Evolutionary conservation across 257 asterid species (phyloP), one percentile per base, ranked within the genome.

Genomic region (Ilex asprella): DNA sequence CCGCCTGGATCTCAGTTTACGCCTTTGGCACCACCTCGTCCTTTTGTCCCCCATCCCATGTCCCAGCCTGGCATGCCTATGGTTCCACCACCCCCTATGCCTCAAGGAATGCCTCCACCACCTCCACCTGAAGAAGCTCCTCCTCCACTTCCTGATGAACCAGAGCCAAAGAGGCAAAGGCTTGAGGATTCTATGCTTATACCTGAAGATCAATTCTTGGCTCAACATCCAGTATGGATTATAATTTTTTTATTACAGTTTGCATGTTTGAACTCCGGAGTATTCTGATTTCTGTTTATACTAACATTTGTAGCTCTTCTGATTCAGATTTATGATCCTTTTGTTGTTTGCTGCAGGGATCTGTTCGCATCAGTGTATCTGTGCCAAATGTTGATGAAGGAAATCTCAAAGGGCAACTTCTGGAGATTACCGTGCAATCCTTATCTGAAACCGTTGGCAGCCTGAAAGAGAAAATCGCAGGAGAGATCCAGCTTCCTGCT

Each of bases 51-150:
- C 58, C 39, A 16, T 31, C 86, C 79, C 31, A 78, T 91, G 79
- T 70, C 95, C 44, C 98, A 87, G 69, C 80, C 79, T 39, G 91
- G 94, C 66, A 74, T 90, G 95, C 72, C 72, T 56, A 78, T 81
- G 86, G 87, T 61, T 63, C 91, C 83, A 58, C 87, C 81, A 11
- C 96, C 96, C 31, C 95, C 96, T 52, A 84, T 91, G 93, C 85
- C 76, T 58, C 88, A 76, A 49, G 88, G 89, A 60, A 78, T 89
- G 83, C 89, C 86, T 13, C 97, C 94, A 3, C 82, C 80, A 15
- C 97, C 97, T 53, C 95, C 94, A 15, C 95, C 93, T 10, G 95
- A 88, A 70, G 98, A 88, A 74, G 96, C 95, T 56, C 98, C 95
- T n/a, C 96, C 95, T 7, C 96, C 96, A 2, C 84, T 86, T 55